Conservation (phyloP, 2,329 filamentous ascomycete species). For the Aspergillus oerlinghausenensis region DNA sequence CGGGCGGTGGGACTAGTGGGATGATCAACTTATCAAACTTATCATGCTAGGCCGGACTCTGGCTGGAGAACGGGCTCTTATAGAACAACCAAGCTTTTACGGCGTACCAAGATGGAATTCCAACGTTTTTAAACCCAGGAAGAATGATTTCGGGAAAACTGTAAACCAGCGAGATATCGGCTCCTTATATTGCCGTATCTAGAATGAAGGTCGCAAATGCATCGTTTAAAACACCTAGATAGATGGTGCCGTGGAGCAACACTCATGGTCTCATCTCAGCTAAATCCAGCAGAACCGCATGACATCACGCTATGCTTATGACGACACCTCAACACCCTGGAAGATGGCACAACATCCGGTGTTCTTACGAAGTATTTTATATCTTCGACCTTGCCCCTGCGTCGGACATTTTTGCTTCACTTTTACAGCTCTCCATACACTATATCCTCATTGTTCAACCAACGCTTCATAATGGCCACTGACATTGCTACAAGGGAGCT, state of each 20-base stretch:
- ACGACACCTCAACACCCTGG: constrained; percentile 11
- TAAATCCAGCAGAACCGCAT: constrained; percentile 8
- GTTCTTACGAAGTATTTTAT: constrained; percentile 1
- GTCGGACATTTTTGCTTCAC: neutral
- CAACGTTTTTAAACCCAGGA: no score
- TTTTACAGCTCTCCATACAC: neutral
- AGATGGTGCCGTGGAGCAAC: neutral
- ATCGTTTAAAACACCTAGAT: neutral
- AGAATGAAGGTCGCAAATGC: neutral
- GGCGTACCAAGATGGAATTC: neutral
- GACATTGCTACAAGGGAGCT: constrained; percentile 44
- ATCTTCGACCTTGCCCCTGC: neutral
- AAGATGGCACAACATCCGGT: neutral
- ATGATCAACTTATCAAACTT: neutral
- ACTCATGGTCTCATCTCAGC: neutral
- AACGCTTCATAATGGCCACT: constrained; percentile 26
- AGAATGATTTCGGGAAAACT: neutral
- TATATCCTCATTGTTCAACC: neutral
- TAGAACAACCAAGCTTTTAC: neutral
- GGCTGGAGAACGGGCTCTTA: neutral
- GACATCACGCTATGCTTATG: constrained; percentile 22
- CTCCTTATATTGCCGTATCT: neutral
- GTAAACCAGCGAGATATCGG: neutral
- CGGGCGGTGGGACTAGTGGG: neutral
- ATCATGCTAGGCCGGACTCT: neutral